These are phyloP conservation scores for Dioscorea cayenensis DNA, from an alignment of 116 monocot genomes.

Conservation along the genomic window DNA sequence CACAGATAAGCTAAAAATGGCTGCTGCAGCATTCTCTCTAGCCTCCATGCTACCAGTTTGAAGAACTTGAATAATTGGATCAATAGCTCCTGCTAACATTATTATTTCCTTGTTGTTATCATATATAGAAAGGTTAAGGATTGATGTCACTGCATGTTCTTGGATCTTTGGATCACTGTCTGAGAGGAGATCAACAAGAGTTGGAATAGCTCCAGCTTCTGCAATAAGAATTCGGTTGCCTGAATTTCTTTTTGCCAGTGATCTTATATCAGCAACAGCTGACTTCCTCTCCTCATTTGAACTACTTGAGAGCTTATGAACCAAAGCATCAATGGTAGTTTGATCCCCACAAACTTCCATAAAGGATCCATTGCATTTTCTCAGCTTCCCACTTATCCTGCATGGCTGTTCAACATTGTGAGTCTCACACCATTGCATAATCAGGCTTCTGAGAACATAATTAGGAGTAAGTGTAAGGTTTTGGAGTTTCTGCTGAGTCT, in stretches of 20 bases:
- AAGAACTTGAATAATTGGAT: slow-evolving; percentile 25
- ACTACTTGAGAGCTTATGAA: slow-evolving; percentile 30
- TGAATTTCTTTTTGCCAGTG: slow-evolving; percentile 55
- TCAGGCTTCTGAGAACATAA: slow-evolving; percentile 68
- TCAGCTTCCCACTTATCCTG: slow-evolving; percentile 13
- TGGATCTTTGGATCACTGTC: slow-evolving; percentile 30
- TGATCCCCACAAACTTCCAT: slow-evolving; percentile 13
- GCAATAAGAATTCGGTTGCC: slow-evolving; percentile 75
- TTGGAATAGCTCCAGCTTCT: slow-evolving; percentile 76
- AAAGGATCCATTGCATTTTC: slow-evolving; percentile 27
- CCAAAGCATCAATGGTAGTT: slow-evolving; percentile 26
- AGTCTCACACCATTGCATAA: slow-evolving; percentile 65
- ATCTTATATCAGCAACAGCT: slow-evolving; percentile 63
- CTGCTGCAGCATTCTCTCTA: slow-evolving; percentile 45
- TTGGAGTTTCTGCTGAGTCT: slow-evolving; percentile 72
- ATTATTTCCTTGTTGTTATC: slow-evolving; percentile 41
- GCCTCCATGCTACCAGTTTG: slow-evolving; percentile 35
- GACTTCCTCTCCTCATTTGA: slow-evolving; percentile 37
- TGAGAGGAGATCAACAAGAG: slow-evolving; percentile 43
- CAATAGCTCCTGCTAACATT: slow-evolving; percentile 21
- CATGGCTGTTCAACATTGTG: slow-evolving; percentile 50
- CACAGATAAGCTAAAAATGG: slow-evolving; percentile 36
- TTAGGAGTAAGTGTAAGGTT: slow-evolving; percentile 71
- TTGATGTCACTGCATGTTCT: slow-evolving; percentile 56
- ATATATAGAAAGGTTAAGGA: slow-evolving; percentile 48